Conservation (phyloP, 148 eudicot species). For the Spergularia marina region DNA sequence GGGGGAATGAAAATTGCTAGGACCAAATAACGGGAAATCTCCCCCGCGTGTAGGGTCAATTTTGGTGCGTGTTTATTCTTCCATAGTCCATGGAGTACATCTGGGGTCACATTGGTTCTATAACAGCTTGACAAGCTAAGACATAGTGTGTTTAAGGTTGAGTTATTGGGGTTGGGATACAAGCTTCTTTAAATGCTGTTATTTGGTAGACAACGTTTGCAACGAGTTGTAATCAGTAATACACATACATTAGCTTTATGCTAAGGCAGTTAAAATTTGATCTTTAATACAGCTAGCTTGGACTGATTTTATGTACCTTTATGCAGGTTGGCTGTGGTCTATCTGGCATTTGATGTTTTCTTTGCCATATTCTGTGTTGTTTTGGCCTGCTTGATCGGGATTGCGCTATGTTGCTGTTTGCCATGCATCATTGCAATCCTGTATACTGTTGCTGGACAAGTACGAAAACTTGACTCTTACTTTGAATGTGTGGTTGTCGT, state of each 20-base stretch:
- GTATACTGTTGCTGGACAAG: conserved; percentile 92
- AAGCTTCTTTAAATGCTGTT: neutral
- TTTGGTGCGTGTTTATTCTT: no score
- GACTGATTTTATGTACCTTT: conserved; percentile 10
- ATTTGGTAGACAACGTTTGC: neutral
- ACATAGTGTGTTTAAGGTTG: neutral
- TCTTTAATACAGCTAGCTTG: neutral
- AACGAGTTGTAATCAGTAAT: neutral
- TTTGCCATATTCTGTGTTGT: conserved; percentile 93
- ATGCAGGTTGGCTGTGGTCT: conserved; percentile 92
- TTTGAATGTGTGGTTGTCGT: neutral
- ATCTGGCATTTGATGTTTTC: conserved; percentile 94
- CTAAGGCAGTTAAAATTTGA: neutral
- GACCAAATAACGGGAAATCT: neutral
- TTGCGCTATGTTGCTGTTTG: conserved; percentile 95
- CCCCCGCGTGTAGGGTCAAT: neutral
- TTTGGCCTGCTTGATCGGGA: conserved; percentile 86
- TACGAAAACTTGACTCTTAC: conserved; percentile 25
- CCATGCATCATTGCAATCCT: conserved; percentile 97
- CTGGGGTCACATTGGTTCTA: neutral
- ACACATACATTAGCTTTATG: neutral
- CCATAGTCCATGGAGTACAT: neutral
- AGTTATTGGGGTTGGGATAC: neutral
- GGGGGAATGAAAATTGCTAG: neutral
- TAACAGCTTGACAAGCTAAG: neutral